Percentiles rank a stretch among this genome's conserved stretches.
Conservation (phyloP, 331 rosid genomes). For the Pyrus hybrid region DNA sequence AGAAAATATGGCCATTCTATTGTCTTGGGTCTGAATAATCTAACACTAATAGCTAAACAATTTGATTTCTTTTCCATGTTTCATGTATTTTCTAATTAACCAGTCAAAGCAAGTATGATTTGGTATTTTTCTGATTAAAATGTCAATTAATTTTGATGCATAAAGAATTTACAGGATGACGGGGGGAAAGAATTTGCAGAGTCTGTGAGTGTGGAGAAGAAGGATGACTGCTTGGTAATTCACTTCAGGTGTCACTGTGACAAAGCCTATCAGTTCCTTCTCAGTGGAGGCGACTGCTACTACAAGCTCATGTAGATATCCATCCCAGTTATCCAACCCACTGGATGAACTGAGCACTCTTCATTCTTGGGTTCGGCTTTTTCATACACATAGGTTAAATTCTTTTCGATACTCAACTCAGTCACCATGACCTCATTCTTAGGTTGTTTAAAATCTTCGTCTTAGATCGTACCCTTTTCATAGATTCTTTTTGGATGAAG, state of each 20-base stretch:
- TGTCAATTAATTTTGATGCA: background rate
- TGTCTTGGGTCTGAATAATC: background rate
- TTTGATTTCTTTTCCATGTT: background rate
- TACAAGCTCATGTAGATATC: conserved; percentile 38
- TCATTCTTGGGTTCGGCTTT: background rate
- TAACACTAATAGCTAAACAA: background rate
- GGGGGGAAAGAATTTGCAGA: conserved; percentile 34
- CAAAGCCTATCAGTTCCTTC: conserved; percentile 51
- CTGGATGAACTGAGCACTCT: background rate
- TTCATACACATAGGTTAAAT: background rate
- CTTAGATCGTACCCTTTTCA: background rate
- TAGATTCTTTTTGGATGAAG: background rate
- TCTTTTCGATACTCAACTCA: background rate
- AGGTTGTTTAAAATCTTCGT: background rate
- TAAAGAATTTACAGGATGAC: conserved; percentile 17
- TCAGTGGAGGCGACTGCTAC: no score
- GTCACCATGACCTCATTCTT: background rate
- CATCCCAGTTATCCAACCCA: background rate
- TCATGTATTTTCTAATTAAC: background rate
- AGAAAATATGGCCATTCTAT: background rate
- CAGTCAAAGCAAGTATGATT: background rate
- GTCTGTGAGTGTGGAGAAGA: conserved; percentile 55
- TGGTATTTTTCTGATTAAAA: background rate
- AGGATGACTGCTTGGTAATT: conserved; percentile 40
- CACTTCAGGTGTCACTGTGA: conserved; percentile 64